phyloP scores from a whole-genome alignment of 805 yeast genomes.

The Scheffersomyces ergatensis region DNA sequence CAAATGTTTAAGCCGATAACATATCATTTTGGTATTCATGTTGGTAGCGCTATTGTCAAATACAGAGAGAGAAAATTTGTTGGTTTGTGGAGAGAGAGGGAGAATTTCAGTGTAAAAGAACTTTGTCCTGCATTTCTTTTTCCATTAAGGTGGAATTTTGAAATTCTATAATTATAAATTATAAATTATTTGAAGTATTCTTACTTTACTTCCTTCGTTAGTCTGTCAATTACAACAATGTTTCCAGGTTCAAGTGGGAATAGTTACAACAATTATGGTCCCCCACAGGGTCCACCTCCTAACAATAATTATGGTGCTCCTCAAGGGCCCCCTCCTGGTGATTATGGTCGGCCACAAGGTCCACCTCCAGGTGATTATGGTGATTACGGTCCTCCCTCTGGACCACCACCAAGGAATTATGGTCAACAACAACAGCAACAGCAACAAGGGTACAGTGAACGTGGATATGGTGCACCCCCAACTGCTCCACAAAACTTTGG shows the following conservation, averaged over 20 bases:
- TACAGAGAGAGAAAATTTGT: too few species aligned
- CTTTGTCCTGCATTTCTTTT: too few species aligned
- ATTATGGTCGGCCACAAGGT: conserved; percentile 13
- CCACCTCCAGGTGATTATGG: conserved; percentile 9
- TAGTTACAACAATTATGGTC: conserved; percentile 2
- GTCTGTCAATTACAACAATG: conserved; percentile 7
- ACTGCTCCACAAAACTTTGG: conserved; percentile 35
- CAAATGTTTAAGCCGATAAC: too few species aligned
- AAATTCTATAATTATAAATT: too few species aligned
- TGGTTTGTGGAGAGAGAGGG: too few species aligned
- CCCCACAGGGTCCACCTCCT: background rate
- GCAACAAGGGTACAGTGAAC: conserved; percentile 1
- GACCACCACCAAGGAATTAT: conserved; percentile 6
- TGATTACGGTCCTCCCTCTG: conserved; percentile 7
- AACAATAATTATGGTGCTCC: conserved; percentile 15
- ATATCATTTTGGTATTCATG: too few species aligned
- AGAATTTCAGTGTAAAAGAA: too few species aligned
- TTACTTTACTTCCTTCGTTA: too few species aligned
- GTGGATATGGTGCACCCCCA: conserved; percentile 10
- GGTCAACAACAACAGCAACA: conserved; percentile 7
- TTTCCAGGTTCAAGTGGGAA: conserved; percentile 18
- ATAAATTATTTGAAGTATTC: too few species aligned
- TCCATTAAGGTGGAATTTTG: too few species aligned
- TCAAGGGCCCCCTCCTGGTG: conserved; percentile 13
- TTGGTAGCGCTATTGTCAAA: too few species aligned